A percentile compares a stretch with the other conserved stretches of the same genome.
Evolutionary conservation across 2,329 filamentous ascomycete species (phyloP).

Genomic region (Pleomassaria siparia): DNA sequence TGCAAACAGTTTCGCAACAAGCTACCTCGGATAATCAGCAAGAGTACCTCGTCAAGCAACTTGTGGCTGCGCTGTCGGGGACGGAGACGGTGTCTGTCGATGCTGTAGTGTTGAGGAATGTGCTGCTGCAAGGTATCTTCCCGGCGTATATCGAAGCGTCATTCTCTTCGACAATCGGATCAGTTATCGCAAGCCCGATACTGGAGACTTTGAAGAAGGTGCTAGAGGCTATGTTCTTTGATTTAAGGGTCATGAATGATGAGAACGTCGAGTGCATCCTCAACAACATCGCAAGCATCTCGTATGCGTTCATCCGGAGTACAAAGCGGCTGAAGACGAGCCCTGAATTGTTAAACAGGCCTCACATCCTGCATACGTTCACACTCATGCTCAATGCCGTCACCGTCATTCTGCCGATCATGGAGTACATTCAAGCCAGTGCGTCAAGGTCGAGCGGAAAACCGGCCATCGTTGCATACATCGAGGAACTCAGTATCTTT

Average conservation of each 20-base stretch:
- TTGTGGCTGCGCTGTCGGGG: conserved; percentile 53
- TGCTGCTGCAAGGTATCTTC: conserved; percentile 57
- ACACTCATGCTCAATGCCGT: conserved; percentile 46
- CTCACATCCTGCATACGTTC: conserved; percentile 44
- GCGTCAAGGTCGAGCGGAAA: conserved; percentile 20
- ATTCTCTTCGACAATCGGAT: conserved; percentile 50
- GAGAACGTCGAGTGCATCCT: conserved; percentile 41
- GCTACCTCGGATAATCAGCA: conserved; percentile 62
- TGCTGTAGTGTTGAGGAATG: conserved; percentile 51
- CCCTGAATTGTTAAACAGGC: conserved; percentile 38
- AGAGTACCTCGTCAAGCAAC: conserved; percentile 56
- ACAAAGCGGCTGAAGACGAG: conserved; percentile 41
- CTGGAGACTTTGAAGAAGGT: conserved; percentile 50
- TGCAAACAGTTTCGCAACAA: conserved; percentile 61
- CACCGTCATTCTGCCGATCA: conserved; percentile 41
- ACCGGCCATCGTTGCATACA: conserved; percentile 39
- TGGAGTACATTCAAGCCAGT: conserved; percentile 52
- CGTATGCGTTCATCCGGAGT: conserved; percentile 42
- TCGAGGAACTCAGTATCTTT: conserved; percentile 45
- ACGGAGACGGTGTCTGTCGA: conserved; percentile 46
- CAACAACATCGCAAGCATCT: conserved; percentile 41
- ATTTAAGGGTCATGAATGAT: conserved; percentile 47
- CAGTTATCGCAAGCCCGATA: conserved; percentile 57
- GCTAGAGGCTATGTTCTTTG: conserved; percentile 48
- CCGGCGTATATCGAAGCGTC: conserved; percentile 58